Conservation (phyloP, 202 grass and related monocot genomes). For the Zizania palustris region DNA sequence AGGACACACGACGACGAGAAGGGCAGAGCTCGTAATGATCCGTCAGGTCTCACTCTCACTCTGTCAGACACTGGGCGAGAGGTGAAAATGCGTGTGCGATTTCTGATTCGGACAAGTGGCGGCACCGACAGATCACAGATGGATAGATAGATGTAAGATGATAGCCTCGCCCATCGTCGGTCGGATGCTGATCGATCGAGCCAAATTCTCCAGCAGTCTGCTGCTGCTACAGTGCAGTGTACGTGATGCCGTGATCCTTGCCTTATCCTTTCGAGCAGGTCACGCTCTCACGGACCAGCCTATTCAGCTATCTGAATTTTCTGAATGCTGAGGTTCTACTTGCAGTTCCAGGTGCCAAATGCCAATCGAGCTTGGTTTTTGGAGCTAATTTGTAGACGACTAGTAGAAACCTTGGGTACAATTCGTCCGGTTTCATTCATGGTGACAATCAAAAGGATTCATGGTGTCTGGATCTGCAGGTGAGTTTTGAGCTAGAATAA, state of each 20-base stretch:
- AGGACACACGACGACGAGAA: conserved; percentile 32
- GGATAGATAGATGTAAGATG: too few relatives aligned
- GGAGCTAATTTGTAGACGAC: background rate
- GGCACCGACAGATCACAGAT: conserved; percentile 31
- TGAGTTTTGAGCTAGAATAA: too few relatives aligned
- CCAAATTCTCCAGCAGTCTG: conserved; percentile 1
- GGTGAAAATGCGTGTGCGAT: conserved; percentile 4
- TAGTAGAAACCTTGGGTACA: background rate
- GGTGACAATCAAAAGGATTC: background rate
- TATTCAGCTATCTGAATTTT: background rate
- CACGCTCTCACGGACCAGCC: conserved; percentile 5
- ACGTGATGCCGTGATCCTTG: background rate
- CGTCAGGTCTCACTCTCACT: conserved; percentile 2
- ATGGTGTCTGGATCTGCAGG: too few relatives aligned
- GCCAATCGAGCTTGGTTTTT: background rate
- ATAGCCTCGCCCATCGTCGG: background rate
- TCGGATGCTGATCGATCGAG: background rate
- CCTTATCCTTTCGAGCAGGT: background rate
- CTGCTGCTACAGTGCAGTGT: background rate
- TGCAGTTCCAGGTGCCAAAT: background rate
- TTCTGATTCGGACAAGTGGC: conserved; percentile 7
- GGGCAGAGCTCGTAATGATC: conserved; percentile 21
- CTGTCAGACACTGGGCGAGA: background rate
- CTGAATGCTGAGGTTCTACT: background rate
- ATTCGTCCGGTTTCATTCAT: background rate